phyloP scores from a whole-genome alignment of 306 rosid species.

The Lupinus albus region DNA sequence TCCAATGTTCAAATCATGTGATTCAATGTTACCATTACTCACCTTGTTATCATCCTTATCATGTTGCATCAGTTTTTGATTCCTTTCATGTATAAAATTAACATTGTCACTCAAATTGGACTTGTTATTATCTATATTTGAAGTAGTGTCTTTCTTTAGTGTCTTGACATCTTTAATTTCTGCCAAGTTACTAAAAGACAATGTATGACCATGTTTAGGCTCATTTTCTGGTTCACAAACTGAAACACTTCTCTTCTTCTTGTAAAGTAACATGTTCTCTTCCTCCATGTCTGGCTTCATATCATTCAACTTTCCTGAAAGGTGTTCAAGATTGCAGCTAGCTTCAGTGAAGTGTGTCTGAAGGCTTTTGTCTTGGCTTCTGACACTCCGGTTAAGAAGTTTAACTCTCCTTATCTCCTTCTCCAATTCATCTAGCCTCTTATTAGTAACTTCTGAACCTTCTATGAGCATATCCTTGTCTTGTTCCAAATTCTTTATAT shows the following conservation, averaged over 20 bases:
- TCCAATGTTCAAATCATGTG: constrained; percentile 36
- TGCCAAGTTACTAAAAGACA: constrained; percentile 25
- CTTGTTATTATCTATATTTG: constrained; percentile 32
- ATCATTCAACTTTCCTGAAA: constrained; percentile 55
- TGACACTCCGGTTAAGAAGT: constrained; percentile 52
- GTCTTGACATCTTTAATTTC: constrained; percentile 26
- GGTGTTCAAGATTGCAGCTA: constrained; percentile 61
- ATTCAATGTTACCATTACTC: constrained; percentile 44
- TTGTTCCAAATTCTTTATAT: constrained; percentile 60
- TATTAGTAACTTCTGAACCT: constrained; percentile 55
- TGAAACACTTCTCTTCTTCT: constrained; percentile 38
- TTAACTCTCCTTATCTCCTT: constrained; percentile 61
- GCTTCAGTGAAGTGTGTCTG: constrained; percentile 71
- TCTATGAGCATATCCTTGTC: constrained; percentile 64
- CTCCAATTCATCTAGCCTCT: constrained; percentile 67
- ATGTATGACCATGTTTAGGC: constrained; percentile 14
- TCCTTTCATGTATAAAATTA: constrained; percentile 15
- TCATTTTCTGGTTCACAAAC: constrained; percentile 39
- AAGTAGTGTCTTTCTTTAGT: constrained; percentile 30
- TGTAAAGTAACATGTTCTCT: constrained; percentile 40
- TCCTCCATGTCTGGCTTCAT: constrained; percentile 62
- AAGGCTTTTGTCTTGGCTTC: constrained; percentile 51
- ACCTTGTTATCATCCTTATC: constrained; percentile 49
- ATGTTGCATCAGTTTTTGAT: constrained; percentile 39
- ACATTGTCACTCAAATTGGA: constrained; percentile 24